Evolutionary conservation across 352 stramenopile genomes (phyloP).

Genomic region (Pythium rhizo-oryzae): DNA sequence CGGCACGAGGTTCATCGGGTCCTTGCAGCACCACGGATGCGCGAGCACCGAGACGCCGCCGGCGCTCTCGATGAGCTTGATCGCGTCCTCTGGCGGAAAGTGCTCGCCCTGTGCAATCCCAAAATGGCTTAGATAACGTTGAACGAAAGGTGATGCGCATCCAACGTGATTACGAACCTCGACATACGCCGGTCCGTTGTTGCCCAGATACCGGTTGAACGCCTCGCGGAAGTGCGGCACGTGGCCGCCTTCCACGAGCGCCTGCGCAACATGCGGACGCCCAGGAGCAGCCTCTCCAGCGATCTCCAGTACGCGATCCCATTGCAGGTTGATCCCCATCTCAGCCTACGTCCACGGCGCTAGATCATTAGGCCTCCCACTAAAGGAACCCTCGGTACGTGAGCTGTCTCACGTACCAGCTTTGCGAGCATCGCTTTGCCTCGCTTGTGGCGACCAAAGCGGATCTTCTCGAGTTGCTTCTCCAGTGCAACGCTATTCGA

Average conservation of each 20-base stretch:
- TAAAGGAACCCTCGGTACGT: neutral
- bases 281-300: conserved; percentile 81
- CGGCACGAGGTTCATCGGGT: conserved; percentile 70
- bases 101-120: conserved; percentile 55
- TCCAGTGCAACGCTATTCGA: conserved; percentile 77
- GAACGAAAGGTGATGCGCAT: neutral
- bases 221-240: conserved; percentile 81
- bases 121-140: neutral
- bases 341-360: conserved; percentile 40
- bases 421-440: conserved; percentile 86
- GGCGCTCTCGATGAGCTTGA: conserved; percentile 83
- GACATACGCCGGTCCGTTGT: conserved; percentile 82
- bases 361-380: neutral
- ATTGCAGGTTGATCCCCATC: conserved; percentile 84
- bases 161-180: conserved; percentile 43
- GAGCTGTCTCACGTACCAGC: conserved; percentile 43
- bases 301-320: conserved; percentile 82
- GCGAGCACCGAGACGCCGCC: conserved; percentile 83
- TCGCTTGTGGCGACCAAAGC: conserved; percentile 73
- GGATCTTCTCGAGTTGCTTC: conserved; percentile 79
- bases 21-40: conserved; percentile 87
- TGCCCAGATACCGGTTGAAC: conserved; percentile 81
- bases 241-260: conserved; percentile 73
- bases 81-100: conserved; percentile 84
- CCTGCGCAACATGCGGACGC: conserved; percentile 77